These are phyloP conservation scores for Lolium multiflorum DNA, from an alignment of 176 grass and related monocot genomes.

Conservation along the genomic window DNA sequence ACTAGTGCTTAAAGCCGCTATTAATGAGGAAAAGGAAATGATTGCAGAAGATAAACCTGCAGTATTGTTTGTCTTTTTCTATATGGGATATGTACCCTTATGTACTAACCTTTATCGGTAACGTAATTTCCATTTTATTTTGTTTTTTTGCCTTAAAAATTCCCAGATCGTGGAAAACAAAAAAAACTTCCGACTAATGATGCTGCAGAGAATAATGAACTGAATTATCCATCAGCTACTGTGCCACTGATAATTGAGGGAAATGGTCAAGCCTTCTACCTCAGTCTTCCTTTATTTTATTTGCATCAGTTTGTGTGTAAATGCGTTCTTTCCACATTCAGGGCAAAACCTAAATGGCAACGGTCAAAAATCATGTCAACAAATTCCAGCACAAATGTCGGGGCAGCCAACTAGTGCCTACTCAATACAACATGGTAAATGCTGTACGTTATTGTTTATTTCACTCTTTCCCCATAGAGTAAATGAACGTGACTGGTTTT, in stretches of 20 bases:
- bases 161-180: neutral
- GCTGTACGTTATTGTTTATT: neutral
- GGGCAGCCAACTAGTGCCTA: neutral
- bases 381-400: neutral
- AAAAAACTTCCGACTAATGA: neutral
- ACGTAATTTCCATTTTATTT: neutral
- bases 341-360: neutral
- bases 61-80: neutral
- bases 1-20: neutral
- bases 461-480: neutral
- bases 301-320: neutral
- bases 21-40: neutral
- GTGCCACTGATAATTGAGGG: neutral
- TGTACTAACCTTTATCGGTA: neutral
- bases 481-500: neutral
- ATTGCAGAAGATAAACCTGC: neutral
- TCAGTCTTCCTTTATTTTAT: neutral
- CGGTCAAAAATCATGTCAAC: neutral
- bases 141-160: neutral
- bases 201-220: neutral
- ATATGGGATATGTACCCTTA: neutral
- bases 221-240: neutral
- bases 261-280: neutral
- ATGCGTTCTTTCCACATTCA: neutral
- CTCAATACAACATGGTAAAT: neutral